Base-by-base conservation (phyloP, 1,284 basidiomycete species). In the Puccinia brachypodii region DNA sequence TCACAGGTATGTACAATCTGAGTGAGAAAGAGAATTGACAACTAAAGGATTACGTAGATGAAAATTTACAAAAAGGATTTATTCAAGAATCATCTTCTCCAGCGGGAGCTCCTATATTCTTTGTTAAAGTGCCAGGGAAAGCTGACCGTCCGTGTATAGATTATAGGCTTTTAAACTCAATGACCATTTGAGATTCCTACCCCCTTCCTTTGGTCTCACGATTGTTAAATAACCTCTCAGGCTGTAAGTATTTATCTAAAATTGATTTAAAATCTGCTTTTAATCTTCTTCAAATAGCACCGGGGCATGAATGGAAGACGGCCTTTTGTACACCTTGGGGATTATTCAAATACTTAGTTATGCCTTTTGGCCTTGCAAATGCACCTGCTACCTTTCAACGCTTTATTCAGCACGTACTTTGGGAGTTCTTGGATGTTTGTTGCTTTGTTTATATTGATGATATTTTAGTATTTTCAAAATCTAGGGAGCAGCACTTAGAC, bases 221-320 rank as follows among this genome's bases (percentile, higher is more conserved):
- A 11, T 22, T 50, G 11, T 50, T 50, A 50, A 50, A 50, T 50
- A 50, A 50, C 11, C 47, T 50, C 22, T 50, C 47, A 11, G 47
- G 47, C 11, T 50, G 47, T 50, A 13, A 13, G 28, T 64, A 13
- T 33, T 25, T 64, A 11, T 64, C 22, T 25, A 64, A 64, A 64
- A n/a, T 64, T n/a, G 22, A 64, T 64, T 33, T 64, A n/a, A 64
- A 64, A 64, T 25, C n/a, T n/a, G 25, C 60, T 25, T 64, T 64
- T 64, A 64, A 64, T 64, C 13, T 64, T 13, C 28, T 64, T 13
- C 31, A 33, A n/a, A 25, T 64, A 13, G 28, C 60, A 13, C 60
- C 60, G 11, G 47, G 47, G 22, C 25, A 64, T 64, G 60, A 64
- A 25, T 64, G 22, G 60, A 64, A 64, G 31, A 64, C 60, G 9